Evolutionary conservation across 1,284 basidiomycete species (phyloP).

Genomic region (Cutaneotrichosporon mucoides): DNA sequence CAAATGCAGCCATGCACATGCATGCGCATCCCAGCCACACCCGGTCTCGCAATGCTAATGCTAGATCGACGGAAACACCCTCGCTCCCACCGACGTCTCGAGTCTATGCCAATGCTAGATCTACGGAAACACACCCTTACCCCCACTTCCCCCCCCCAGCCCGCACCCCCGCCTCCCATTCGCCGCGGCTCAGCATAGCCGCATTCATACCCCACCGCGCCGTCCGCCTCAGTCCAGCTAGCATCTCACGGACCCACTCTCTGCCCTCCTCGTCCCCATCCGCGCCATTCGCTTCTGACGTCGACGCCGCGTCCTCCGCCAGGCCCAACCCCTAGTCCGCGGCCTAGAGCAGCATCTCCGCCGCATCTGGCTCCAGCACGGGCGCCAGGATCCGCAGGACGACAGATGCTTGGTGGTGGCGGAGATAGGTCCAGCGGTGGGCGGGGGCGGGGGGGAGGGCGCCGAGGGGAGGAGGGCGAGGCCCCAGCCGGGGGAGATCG

Average conservation of each 20-base stretch:
- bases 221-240: slow-evolving; percentile 26
- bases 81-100: no score
- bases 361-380: slow-evolving; percentile 41
- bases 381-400: slow-evolving; percentile 25
- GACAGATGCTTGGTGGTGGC: slow-evolving; percentile 24
- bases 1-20: no score
- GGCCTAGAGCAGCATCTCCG: slow-evolving; percentile 23
- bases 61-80: no score
- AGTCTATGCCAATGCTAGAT: no score
- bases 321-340: background rate
- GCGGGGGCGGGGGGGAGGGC: slow-evolving; percentile 12
- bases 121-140: no score
- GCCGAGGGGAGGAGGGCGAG: slow-evolving; percentile 34
- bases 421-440: slow-evolving; percentile 12
- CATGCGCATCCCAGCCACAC: no score
- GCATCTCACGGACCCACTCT: slow-evolving; percentile 11
- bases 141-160: no score
- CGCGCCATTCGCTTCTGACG: slow-evolving; percentile 5
- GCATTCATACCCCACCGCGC: slow-evolving; percentile 38
- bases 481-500: slow-evolving; percentile 31
- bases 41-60: no score
- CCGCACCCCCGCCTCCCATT: no score
- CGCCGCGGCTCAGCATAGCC: no score
- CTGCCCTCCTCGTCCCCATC: no score
- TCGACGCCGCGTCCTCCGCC: slow-evolving; percentile 1